A percentile compares a stretch with the other conserved stretches of the same genome.
Conservation (phyloP, 352 stramenopile species). For the Plasmopara viticola region DNA sequence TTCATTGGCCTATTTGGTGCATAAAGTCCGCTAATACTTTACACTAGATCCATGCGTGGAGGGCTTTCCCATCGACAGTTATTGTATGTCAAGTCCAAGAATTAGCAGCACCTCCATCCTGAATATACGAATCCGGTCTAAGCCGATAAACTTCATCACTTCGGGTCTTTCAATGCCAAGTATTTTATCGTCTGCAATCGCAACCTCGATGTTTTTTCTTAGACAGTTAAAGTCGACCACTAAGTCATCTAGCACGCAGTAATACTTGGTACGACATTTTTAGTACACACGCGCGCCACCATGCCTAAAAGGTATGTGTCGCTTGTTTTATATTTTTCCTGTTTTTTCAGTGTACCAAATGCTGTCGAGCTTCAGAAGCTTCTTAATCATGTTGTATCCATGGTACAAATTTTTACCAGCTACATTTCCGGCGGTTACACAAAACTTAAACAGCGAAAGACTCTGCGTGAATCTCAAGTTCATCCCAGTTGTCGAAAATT, state of each 20-base stretch:
- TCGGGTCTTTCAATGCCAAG: too few relatives aligned
- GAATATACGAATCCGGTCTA: too few relatives aligned
- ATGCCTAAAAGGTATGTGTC: conserved; percentile 38
- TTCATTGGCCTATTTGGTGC: too few relatives aligned
- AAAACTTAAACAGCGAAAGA: conserved; percentile 66
- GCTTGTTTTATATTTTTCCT: conserved; percentile 48
- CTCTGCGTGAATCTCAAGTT: conserved; percentile 41
- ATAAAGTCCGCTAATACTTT: too few relatives aligned
- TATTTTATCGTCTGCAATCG: too few relatives aligned
- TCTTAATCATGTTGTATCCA: conserved; percentile 44
- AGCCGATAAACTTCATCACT: too few relatives aligned
- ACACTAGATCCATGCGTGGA: too few relatives aligned
- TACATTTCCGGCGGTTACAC: conserved; percentile 68
- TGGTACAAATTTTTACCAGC: conserved; percentile 55
- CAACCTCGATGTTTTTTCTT: too few relatives aligned
- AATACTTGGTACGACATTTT: conserved; percentile 53
- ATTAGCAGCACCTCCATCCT: too few relatives aligned
- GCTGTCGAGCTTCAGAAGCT: conserved; percentile 38
- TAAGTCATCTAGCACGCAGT: conserved; percentile 44
- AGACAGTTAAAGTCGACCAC: too few relatives aligned
- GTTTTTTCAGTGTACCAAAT: conserved; percentile 61
- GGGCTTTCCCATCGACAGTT: too few relatives aligned
- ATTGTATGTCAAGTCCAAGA: too few relatives aligned
- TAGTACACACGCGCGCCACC: conserved; percentile 51
- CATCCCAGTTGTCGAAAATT: conserved; percentile 70